A percentile compares a stretch with the other conserved stretches of the same genome.
Conservation (phyloP, 1,139 yeast species). For the Magnusiomyces fungicola region DNA sequence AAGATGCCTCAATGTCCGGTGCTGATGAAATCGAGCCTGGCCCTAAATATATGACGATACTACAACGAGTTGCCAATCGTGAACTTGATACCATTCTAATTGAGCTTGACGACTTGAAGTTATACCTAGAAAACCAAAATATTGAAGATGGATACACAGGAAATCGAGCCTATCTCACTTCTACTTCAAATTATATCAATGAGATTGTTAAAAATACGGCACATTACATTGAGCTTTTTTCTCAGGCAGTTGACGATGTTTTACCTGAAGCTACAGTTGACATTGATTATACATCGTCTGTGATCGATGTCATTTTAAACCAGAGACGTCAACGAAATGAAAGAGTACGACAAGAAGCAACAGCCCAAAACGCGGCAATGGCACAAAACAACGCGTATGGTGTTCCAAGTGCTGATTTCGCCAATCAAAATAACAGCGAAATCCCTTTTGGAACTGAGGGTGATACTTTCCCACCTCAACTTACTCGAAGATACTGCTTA, state of each 20-base stretch:
- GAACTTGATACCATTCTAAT: constrained; percentile 59
- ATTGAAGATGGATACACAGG: constrained; percentile 24
- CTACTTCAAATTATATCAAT: constrained; percentile 40
- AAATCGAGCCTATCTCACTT: constrained; percentile 6
- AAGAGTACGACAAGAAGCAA: constrained; percentile 31
- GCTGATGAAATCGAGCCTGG: constrained; percentile 14
- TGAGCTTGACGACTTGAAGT: constrained; percentile 77
- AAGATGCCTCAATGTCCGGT: constrained; percentile 16
- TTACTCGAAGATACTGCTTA: constrained; percentile 78
- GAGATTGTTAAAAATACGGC: constrained; percentile 65
- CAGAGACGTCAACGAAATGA: constrained; percentile 82
- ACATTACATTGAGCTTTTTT: constrained; percentile 72
- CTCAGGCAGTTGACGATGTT: constrained; percentile 64
- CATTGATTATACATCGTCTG: constrained; percentile 77
- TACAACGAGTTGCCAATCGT: constrained; percentile 80
- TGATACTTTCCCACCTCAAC: constrained; percentile 67
- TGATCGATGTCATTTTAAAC: constrained; percentile 83
- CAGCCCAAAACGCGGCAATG: constrained; percentile 58
- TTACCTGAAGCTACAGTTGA: constrained; percentile 81
- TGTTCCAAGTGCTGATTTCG: constrained; percentile 21
- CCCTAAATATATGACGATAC: constrained; percentile 67
- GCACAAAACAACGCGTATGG: constrained; percentile 32
- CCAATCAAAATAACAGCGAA: constrained; percentile 27
- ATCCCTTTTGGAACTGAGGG: constrained; percentile 25
- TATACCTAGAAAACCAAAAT: constrained; percentile 44